Evolutionary conservation across 305 asterid species (phyloP).

Genomic region (Solanum hybrid): DNA sequence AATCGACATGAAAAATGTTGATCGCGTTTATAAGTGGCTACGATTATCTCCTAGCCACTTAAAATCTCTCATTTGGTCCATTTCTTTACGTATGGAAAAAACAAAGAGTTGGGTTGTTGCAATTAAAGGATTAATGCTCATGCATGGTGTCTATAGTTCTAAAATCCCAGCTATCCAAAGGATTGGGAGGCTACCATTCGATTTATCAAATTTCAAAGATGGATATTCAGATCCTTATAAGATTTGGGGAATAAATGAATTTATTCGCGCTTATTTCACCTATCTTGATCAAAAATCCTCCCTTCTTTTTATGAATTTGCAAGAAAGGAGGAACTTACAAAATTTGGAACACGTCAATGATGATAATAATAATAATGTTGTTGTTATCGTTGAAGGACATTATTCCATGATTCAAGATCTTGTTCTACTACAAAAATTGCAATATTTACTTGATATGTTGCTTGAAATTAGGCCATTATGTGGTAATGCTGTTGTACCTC

Average conservation of each 20-base stretch:
- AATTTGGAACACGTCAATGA: background rate
- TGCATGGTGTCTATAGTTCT: constrained; percentile 48
- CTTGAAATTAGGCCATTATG: constrained; percentile 49
- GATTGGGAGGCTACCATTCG: constrained; percentile 80
- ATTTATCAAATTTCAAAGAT: constrained; percentile 54
- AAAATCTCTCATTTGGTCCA: constrained; percentile 50
- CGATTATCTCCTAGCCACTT: constrained; percentile 53
- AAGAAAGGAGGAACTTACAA: background rate
- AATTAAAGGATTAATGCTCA: constrained; percentile 52
- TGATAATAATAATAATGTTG: background rate
- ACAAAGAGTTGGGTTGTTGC: constrained; percentile 64
- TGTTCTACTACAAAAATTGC: constrained; percentile 35
- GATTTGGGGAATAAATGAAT: constrained; percentile 43
- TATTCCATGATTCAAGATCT: constrained; percentile 36
- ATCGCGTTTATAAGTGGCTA: constrained; percentile 52
- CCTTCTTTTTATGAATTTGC: constrained; percentile 22
- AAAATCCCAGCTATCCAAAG: constrained; percentile 24
- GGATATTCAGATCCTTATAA: constrained; percentile 19
- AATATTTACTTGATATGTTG: constrained; percentile 42
- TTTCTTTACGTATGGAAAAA: constrained; percentile 45
- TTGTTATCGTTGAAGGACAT: background rate
- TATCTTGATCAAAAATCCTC: constrained; percentile 67
- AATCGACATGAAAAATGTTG: constrained; percentile 34
- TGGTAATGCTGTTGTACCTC: constrained; percentile 27
- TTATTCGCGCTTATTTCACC: constrained; percentile 56